Conservation (phyloP, 2,329 filamentous ascomycete genomes). For the Penicillium sp. region DNA sequence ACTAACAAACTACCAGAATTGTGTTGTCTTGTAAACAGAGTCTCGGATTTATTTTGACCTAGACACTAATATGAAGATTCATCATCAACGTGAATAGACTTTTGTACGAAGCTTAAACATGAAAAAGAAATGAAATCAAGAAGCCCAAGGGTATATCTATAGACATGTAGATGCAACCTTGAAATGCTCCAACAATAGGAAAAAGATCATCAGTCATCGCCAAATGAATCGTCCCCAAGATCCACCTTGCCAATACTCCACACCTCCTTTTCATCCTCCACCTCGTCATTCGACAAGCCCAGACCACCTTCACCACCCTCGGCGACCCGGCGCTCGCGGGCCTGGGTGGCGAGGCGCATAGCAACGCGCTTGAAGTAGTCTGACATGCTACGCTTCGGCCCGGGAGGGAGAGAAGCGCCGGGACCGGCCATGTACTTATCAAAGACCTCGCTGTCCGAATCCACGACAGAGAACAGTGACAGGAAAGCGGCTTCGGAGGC, state of each 20-base stretch:
- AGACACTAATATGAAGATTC: constrained; percentile 16
- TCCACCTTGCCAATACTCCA: constrained; percentile 95
- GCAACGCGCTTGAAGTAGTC: constrained; percentile 98
- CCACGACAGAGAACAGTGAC: constrained; percentile 84
- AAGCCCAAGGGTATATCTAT: constrained; percentile 34
- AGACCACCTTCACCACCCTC: constrained; percentile 86
- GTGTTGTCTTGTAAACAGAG: not conserved
- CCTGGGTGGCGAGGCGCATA: constrained; percentile 79
- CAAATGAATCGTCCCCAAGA: constrained; percentile 60
- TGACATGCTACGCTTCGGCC: constrained; percentile 83
- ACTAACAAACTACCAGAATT: not conserved
- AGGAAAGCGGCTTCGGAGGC: constrained; percentile 94
- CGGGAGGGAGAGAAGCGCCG: constrained; percentile 67
- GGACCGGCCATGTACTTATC: constrained; percentile 83
- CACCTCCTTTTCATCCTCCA: constrained; percentile 92
- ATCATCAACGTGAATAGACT: constrained; percentile 18
- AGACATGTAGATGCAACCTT: constrained; percentile 28
- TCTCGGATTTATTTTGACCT: not conserved
- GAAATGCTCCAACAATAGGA: constrained; percentile 18
- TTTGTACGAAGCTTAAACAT: constrained; percentile 26
- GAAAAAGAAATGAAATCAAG: constrained; percentile 9
- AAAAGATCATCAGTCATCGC: constrained; percentile 26
- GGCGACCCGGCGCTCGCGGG: constrained; percentile 84
- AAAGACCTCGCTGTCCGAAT: constrained; percentile 82
- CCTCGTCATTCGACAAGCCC: constrained; percentile 85